These are phyloP conservation scores for Bipolaris zeicola DNA, from an alignment of 2,329 filamentous ascomycete genomes.

Conservation along the genomic window DNA sequence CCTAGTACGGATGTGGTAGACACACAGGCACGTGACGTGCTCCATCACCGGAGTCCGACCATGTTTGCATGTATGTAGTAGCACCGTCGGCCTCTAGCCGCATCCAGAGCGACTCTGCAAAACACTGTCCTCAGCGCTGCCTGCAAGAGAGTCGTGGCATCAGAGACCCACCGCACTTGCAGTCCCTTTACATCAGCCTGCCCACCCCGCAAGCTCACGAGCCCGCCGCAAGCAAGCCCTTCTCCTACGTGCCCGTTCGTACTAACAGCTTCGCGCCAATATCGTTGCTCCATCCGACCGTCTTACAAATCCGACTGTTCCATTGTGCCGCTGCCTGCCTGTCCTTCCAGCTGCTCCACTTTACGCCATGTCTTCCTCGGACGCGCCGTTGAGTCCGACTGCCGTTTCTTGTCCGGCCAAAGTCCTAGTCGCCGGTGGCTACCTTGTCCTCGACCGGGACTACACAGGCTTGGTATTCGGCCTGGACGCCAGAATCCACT, in stretches of 20 bases:
- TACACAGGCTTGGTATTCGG: slow-evolving; percentile 78
- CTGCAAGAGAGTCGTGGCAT: slow-evolving; percentile 14
- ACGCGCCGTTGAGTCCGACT: slow-evolving; percentile 27
- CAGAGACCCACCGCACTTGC: slow-evolving; percentile 21
- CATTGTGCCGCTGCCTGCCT: slow-evolving; percentile 1
- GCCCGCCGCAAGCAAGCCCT: slow-evolving; percentile 15
- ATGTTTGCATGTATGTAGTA: neutral
- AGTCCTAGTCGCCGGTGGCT: slow-evolving; percentile 91
- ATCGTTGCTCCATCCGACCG: slow-evolving; percentile 19
- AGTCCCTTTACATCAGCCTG: slow-evolving; percentile 9
- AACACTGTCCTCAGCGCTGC: neutral
- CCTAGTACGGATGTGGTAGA: no score
- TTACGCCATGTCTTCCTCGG: slow-evolving; percentile 15
- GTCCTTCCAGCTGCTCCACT: slow-evolving; percentile 21
- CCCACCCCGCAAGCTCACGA: slow-evolving; percentile 24
- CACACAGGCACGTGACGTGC: slow-evolving; percentile 16
- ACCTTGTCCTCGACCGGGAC: slow-evolving; percentile 86
- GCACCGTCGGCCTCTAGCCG: neutral
- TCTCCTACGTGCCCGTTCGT: slow-evolving; percentile 13
- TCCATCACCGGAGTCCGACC: neutral
- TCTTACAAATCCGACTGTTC: slow-evolving; percentile 19
- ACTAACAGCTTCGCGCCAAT: slow-evolving; percentile 20
- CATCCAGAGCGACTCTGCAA: neutral
- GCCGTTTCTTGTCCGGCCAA: slow-evolving; percentile 90
- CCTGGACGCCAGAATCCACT: slow-evolving; percentile 68